Conservation (phyloP, 2,329 filamentous ascomycete genomes). For the Fusarium sacchari region DNA sequence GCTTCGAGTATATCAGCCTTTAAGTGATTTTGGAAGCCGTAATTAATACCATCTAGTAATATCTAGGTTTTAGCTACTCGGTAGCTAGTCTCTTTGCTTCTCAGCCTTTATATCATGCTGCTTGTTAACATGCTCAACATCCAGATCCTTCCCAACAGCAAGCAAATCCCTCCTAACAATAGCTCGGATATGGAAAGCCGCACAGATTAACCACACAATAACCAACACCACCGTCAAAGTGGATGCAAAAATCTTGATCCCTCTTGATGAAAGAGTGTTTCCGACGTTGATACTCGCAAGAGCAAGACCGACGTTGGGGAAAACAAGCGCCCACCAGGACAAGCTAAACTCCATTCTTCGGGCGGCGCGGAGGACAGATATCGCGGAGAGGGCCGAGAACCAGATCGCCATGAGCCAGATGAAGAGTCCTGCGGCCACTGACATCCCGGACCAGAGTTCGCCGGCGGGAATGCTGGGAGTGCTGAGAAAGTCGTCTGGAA, state of each 20-base stretch:
- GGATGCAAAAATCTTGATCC: not conserved
- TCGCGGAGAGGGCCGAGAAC: not conserved
- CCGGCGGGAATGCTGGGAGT: not conserved
- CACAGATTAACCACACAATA: conserved; percentile 6
- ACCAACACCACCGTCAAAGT: not conserved
- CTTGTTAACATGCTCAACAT: conserved; percentile 5
- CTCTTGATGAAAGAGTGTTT: not conserved
- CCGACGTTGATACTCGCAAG: conserved; percentile 17
- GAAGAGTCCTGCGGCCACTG: conserved; percentile 9
- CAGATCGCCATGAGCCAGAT: conserved; percentile 22
- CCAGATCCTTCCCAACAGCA: conserved; percentile 15
- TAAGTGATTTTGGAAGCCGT: not conserved
- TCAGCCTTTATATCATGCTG: conserved; percentile 7
- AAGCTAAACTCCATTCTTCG: conserved; percentile 9
- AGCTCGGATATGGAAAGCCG: not conserved
- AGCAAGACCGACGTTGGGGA: conserved; percentile 18
- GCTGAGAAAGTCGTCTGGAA: conserved; percentile 2
- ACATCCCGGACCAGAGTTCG: conserved; percentile 10
- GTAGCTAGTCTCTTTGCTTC: not conserved
- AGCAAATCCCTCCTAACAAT: not conserved
- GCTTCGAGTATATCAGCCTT: rapidly evolving
- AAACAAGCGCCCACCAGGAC: conserved; percentile 15
- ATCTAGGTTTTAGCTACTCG: rapidly evolving
- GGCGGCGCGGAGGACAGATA: not conserved
- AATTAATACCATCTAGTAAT: rapidly evolving